phyloP scores from a whole-genome alignment of 2,329 filamentous ascomycete species.

The Lasiodiplodia citricola region DNA sequence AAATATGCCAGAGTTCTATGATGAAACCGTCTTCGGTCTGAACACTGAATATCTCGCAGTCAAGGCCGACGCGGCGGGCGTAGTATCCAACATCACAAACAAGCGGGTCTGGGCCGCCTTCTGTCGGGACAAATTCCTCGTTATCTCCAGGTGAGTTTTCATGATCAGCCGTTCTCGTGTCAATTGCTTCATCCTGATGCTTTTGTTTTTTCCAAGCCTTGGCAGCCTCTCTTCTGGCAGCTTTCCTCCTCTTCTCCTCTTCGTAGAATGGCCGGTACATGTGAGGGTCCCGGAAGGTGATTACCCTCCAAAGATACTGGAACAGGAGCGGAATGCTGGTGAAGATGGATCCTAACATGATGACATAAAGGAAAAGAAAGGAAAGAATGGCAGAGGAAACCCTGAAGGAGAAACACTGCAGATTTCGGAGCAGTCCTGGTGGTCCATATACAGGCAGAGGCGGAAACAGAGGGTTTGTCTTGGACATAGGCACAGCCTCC shows the following conservation, averaged over 20 bases:
- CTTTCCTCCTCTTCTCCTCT: slow-evolving; percentile 69
- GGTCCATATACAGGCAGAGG: slow-evolving; percentile 83
- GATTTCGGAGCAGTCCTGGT: slow-evolving; percentile 66
- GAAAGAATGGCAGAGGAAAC: slow-evolving; percentile 76
- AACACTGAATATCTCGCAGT: slow-evolving; percentile 81
- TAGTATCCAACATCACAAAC: slow-evolving; percentile 84
- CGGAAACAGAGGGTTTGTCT: slow-evolving; percentile 82
- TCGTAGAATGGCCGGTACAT: slow-evolving; percentile 69
- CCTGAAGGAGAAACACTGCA: slow-evolving; percentile 71
- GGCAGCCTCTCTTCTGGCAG: slow-evolving; percentile 62
- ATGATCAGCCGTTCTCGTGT: slow-evolving; percentile 32
- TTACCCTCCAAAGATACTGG: slow-evolving; percentile 55
- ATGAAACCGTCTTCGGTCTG: slow-evolving; percentile 95
- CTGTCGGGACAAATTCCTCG: slow-evolving; percentile 70
- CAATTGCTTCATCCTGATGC: slow-evolving; percentile 46
- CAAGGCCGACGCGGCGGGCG: slow-evolving; percentile 82
- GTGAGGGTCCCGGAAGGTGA: slow-evolving; percentile 67
- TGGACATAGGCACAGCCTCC: slow-evolving; percentile 62
- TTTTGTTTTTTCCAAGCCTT: slow-evolving; percentile 64
- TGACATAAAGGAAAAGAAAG: slow-evolving; percentile 74
- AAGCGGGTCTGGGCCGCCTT: slow-evolving; percentile 80
- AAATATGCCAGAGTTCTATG: slow-evolving; percentile 87
- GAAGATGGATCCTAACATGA: slow-evolving; percentile 76
- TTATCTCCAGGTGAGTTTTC: slow-evolving; percentile 40
- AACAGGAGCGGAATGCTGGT: slow-evolving; percentile 65